Conservation (phyloP, 305 asterid genomes). For the Lippia alba region DNA sequence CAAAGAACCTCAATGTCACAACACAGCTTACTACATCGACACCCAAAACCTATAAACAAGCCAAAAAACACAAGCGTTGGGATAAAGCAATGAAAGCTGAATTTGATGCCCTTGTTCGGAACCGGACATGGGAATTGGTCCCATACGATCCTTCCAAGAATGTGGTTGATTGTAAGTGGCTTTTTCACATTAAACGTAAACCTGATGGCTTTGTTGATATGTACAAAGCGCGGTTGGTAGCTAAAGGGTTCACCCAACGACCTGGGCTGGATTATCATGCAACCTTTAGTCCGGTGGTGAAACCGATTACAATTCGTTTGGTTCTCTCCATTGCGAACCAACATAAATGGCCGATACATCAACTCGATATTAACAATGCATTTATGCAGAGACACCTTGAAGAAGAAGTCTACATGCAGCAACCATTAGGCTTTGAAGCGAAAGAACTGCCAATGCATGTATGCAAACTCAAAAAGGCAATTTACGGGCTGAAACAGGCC, state of each 20-base stretch:
- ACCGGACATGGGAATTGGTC: not conserved
- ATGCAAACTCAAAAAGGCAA: not conserved
- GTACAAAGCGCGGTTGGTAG: not conserved
- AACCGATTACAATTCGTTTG: not conserved
- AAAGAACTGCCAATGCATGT: not conserved
- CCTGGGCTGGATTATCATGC: not conserved
- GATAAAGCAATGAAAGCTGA: not conserved
- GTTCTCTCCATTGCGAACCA: not conserved
- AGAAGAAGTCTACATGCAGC: not conserved
- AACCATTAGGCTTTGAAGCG: not conserved
- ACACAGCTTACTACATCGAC: not conserved
- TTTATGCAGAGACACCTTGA: not conserved
- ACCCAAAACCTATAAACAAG: not conserved
- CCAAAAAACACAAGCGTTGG: not conserved
- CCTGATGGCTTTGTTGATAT: not conserved
- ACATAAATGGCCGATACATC: not conserved
- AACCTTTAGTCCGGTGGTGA: not conserved
- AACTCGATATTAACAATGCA: not conserved
- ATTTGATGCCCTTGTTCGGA: not conserved
- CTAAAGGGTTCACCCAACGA: not conserved
- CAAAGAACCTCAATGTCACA: not conserved
- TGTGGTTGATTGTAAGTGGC: not conserved
- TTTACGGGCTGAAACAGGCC: not conserved
- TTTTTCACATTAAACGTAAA: not conserved
- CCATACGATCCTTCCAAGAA: not conserved